Conservation (phyloP, 495 filamentous ascomycete genomes). For the Neurospora pannonica region DNA sequence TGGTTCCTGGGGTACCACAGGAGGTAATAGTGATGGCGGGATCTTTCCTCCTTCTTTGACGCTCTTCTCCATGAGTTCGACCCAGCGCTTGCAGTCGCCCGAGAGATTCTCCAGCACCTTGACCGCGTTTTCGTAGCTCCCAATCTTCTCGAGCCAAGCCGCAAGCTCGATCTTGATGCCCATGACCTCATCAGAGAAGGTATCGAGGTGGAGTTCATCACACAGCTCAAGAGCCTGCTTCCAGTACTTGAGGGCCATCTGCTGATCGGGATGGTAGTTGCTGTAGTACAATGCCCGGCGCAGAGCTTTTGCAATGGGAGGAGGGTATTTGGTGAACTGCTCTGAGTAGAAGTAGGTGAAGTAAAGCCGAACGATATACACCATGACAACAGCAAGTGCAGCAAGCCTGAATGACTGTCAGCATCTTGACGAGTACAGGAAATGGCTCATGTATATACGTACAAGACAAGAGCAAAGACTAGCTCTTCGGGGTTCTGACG, state of each 20-base stretch:
- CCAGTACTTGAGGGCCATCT: slow-evolving; percentile 71
- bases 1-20: slow-evolving; percentile 12
- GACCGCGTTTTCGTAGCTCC: slow-evolving; percentile 54
- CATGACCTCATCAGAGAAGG: slow-evolving; percentile 79
- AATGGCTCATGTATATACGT: not conserved
- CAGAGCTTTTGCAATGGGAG: slow-evolving; percentile 66
- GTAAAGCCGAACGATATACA: slow-evolving; percentile 56
- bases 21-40: not conserved
- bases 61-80: slow-evolving; percentile 47
- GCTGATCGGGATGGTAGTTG: slow-evolving; percentile 60
- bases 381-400: slow-evolving; percentile 42
- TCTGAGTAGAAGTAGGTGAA: slow-evolving; percentile 53
- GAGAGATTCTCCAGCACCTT: slow-evolving; percentile 63
- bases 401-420: slow-evolving; percentile 16
- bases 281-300: slow-evolving; percentile 83
- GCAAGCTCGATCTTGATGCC: slow-evolving; percentile 80
- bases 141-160: slow-evolving; percentile 64
- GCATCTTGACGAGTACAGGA: not conserved
- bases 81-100: slow-evolving; percentile 51
- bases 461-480: slow-evolving; percentile 21
- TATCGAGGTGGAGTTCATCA: slow-evolving; percentile 65
- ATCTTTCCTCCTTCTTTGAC: slow-evolving; percentile 31
- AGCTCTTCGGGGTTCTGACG: slow-evolving; percentile 33
- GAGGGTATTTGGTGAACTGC: slow-evolving; percentile 59
- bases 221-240: slow-evolving; percentile 62